These are phyloP conservation scores for Suhomyces prunicola DNA, from an alignment of 805 yeast species.

Conservation along the genomic window DNA sequence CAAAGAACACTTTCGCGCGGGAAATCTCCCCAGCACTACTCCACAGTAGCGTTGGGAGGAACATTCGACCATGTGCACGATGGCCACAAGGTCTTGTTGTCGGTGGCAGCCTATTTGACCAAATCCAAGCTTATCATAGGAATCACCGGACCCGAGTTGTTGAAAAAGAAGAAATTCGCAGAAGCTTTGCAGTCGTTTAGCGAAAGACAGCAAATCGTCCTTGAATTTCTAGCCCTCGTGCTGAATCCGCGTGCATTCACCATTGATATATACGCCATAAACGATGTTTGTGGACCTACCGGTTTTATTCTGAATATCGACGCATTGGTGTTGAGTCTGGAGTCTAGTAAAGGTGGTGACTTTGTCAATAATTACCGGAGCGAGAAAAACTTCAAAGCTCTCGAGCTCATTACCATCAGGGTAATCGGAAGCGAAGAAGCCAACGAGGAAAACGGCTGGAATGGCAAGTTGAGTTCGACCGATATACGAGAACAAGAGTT, in stretches of 20 bases:
- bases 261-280: constrained; percentile 58
- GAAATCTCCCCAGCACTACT: constrained; percentile 4
- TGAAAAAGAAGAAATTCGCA: constrained; percentile 70
- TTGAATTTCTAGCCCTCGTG: constrained; percentile 40
- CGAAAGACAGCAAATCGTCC: constrained; percentile 46
- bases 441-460: constrained; percentile 42
- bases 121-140: constrained; percentile 65
- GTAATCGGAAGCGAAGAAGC: constrained; percentile 56
- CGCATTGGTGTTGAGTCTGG: constrained; percentile 76
- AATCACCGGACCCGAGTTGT: constrained; percentile 70
- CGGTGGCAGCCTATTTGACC: constrained; percentile 66
- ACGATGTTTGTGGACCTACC: constrained; percentile 94
- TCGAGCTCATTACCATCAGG: constrained; percentile 36
- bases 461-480: constrained; percentile 83
- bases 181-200: constrained; percentile 61
- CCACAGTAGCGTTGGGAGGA: constrained; percentile 77
- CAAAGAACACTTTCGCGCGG: background rate
- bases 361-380: constrained; percentile 64
- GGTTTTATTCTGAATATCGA: constrained; percentile 71
- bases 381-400: constrained; percentile 49
- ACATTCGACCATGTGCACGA: constrained; percentile 96
- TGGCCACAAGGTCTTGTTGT: constrained; percentile 85
- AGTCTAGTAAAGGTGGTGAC: constrained; percentile 72
- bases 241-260: constrained; percentile 29
- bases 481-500: constrained; percentile 49